Conservation (phyloP, 495 filamentous ascomycete genomes). For the Podospora appendiculata region DNA sequence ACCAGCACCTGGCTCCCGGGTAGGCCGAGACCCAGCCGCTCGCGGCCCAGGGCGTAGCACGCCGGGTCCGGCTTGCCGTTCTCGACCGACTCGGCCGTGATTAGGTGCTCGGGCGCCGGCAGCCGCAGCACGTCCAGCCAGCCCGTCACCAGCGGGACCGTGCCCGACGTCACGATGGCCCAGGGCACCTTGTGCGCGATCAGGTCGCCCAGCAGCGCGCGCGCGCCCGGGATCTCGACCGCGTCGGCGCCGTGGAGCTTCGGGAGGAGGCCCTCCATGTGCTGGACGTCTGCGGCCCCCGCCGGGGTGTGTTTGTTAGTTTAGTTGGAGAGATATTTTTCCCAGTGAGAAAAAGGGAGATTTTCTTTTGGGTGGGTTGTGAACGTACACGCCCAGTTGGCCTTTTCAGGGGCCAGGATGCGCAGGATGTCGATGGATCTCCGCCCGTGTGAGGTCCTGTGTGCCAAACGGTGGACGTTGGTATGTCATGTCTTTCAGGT, state of each 20-base stretch:
- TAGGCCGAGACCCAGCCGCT: constrained; percentile 48
- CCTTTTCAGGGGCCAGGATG: constrained; percentile 67
- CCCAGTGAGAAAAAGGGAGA: background rate
- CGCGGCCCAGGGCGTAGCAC: constrained; percentile 70
- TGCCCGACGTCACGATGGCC: constrained; percentile 92
- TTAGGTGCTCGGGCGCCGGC: constrained; percentile 62
- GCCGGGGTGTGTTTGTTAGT: background rate
- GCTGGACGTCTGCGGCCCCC: constrained; percentile 58
- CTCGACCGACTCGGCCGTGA: constrained; percentile 79
- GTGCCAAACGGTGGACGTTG: background rate
- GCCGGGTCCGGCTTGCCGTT: constrained; percentile 83
- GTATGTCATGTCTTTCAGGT: background rate
- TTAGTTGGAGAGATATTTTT: background rate
- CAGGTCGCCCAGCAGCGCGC: constrained; percentile 35
- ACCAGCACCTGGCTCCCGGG: constrained; percentile 53
- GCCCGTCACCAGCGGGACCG: constrained; percentile 68
- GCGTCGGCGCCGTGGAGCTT: constrained; percentile 68
- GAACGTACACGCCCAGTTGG: constrained; percentile 85
- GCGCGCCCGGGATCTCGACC: constrained; percentile 67
- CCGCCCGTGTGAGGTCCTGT: constrained; percentile 73
- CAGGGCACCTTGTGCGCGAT: constrained; percentile 52
- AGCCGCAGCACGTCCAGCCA: constrained; percentile 78
- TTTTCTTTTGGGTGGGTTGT: too few species aligned
- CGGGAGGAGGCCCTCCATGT: constrained; percentile 72
- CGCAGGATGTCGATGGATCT: constrained; percentile 73